Base-by-base conservation (phyloP, 2,329 filamentous ascomycete species). In the Allantophomopsis cytisporea region DNA sequence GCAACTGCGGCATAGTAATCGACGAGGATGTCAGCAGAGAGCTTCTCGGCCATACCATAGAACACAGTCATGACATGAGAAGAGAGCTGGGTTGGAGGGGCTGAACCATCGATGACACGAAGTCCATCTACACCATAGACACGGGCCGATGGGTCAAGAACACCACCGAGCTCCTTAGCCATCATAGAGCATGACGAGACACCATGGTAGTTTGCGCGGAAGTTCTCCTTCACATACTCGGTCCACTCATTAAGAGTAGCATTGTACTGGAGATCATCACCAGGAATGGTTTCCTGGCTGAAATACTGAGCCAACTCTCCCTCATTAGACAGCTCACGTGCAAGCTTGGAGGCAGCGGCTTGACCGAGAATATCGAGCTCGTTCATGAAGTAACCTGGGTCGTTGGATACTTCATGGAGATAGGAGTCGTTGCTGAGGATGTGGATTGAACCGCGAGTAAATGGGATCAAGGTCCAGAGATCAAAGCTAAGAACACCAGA, bases 41-140 rank as follows among this genome's bases (percentile, higher is more conserved):
- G 18, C 40, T 50, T 54, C 43, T 47, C 30, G 0, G 54, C 51
- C 50, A 56, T 54, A 2, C 41, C 54, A 32, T 56, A 56, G 30
- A 55, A 54, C 1, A 54, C 41, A 4, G 44, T 50, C 52, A 55
- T 54, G 15, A 57, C 50, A 35, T 57, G 54, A 5, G 51, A 43
- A 15, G 54, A 56, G 4, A 56, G 40, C 35, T 57, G 54, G 17
- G 39, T 41, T 7, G 39, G 39, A 35, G 34, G 34, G 14, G 14
- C 39, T 5, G 39, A 42, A 11, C 39, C 41, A 36, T 43, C 41
- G 30, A 44, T 39, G n/a, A 44, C 40, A 28, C 40, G 28, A n/a
- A 44, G 15, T 14, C 20, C 14, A 23, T 41, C 30, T 4, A 35
- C 31, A 30, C 40, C 36, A 14, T 41, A 38, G 17, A 41, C 36